These are phyloP conservation scores for Phlyctochytrium bullatum DNA, from an alignment of 192 early-diverging fungal species.

Conservation along the genomic window DNA sequence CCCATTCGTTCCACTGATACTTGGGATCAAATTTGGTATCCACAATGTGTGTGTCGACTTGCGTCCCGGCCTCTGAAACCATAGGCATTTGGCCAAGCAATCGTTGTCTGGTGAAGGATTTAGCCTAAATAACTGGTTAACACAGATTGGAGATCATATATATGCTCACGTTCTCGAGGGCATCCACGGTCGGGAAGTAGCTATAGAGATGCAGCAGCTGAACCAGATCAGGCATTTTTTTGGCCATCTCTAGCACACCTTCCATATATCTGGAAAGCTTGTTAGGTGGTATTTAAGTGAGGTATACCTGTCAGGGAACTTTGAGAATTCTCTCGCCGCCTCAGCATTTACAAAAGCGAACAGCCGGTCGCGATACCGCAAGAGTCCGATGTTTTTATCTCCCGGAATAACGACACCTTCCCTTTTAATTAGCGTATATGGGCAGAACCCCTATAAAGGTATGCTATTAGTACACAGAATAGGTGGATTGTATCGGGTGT, in stretches of 20 bases:
- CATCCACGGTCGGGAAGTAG: constrained; percentile 61
- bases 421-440: constrained; percentile 43
- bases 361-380: constrained; percentile 49
- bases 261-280: constrained; percentile 56
- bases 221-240: constrained; percentile 40
- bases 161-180: constrained; percentile 45
- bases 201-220: constrained; percentile 57
- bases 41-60: constrained; percentile 60
- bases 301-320: constrained; percentile 46
- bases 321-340: constrained; percentile 41
- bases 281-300: background rate
- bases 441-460: constrained; percentile 47
- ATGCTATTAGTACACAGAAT: background rate
- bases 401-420: constrained; percentile 52
- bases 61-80: constrained; percentile 52
- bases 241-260: constrained; percentile 44
- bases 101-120: constrained; percentile 51
- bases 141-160: background rate
- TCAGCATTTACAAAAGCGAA: constrained; percentile 45
- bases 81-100: constrained; percentile 54
- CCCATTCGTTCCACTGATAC: constrained; percentile 67
- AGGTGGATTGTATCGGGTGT: background rate
- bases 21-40: constrained; percentile 47
- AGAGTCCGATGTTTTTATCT: constrained; percentile 53
- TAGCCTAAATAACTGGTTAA: constrained; percentile 22